Conservation (phyloP, 176 grass and related monocot genomes). For the Microstegium vimineum region DNA sequence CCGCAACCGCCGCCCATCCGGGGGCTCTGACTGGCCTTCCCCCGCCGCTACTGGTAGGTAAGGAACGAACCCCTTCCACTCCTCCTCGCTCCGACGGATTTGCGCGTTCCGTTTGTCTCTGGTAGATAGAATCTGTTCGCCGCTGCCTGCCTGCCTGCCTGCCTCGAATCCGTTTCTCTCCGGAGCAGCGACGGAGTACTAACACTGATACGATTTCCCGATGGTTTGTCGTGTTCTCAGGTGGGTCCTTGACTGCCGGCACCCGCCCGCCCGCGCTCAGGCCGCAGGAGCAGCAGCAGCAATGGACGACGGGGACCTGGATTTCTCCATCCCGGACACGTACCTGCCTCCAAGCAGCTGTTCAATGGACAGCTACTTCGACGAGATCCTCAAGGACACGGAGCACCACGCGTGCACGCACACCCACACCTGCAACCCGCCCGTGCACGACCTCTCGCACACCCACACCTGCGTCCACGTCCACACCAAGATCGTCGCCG, state of each 20-base stretch:
- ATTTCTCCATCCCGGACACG: conserved; percentile 57
- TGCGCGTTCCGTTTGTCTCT: background rate
- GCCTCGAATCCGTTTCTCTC: no score
- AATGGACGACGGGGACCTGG: conserved; percentile 67
- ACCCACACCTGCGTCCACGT: conserved; percentile 78
- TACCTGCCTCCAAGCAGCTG: conserved; percentile 50
- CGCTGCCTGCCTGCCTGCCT: no score
- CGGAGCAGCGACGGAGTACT: background rate
- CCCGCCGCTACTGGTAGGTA: background rate
- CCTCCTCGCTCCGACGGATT: background rate
- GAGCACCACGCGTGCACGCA: conserved; percentile 67
- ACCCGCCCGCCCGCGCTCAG: no score
- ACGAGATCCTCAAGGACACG: conserved; percentile 50
- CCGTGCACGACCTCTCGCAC: conserved; percentile 47
- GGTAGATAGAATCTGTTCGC: background rate
- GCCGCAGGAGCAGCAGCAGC: background rate
- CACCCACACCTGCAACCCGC: conserved; percentile 83
- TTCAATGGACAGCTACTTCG: conserved; percentile 70
- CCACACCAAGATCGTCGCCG: conserved; percentile 62
- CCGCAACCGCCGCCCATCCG: background rate
- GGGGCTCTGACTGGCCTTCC: background rate
- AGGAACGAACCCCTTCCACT: background rate
- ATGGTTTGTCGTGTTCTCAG: background rate
- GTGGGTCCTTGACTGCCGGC: background rate
- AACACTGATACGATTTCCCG: background rate